These are phyloP conservation scores for Monosporozyma unispora DNA, from an alignment of 805 yeast genomes.

Conservation along the genomic window DNA sequence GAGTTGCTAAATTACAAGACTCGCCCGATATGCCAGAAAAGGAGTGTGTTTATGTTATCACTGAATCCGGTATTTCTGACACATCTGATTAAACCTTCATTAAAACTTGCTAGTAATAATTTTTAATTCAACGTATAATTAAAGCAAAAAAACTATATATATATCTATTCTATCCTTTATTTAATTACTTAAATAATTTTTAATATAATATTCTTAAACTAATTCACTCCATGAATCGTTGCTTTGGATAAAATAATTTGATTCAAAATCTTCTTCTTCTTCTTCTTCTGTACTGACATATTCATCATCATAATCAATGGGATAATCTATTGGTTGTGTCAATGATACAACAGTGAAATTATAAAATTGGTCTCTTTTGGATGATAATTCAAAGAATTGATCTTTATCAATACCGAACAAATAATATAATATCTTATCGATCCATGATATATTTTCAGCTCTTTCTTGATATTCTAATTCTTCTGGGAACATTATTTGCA, in stretches of 20 bases:
- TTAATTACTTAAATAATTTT: not conserved
- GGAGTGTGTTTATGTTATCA: conserved; percentile 66
- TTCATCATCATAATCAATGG: not conserved
- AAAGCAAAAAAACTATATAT: not conserved
- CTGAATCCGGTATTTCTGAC: conserved; percentile 60
- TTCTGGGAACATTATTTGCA: conserved; percentile 11
- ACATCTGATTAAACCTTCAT: conserved; percentile 20
- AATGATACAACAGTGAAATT: conserved; percentile 3
- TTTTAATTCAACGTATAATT: not conserved
- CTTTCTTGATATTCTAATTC: conserved; percentile 23
- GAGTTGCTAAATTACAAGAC: conserved; percentile 72
- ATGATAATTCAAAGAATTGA: conserved; percentile 20
- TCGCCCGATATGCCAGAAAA: conserved; percentile 78
- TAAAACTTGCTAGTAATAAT: not conserved
- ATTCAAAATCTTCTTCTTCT: not conserved
- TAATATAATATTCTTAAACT: too few species aligned
- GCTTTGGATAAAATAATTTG: not conserved
- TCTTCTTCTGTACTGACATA: not conserved
- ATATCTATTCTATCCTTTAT: not conserved
- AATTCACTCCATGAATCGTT: not conserved
- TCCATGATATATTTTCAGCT: conserved; percentile 4
- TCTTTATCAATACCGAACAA: conserved; percentile 19
- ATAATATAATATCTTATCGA: conserved; percentile 18
- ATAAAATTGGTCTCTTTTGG: conserved; percentile 15
- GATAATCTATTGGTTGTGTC: conserved; percentile 9